Evolutionary conservation across 371 early-diverging fungal genomes (phyloP).

Genomic region (Mucor saturninus): DNA sequence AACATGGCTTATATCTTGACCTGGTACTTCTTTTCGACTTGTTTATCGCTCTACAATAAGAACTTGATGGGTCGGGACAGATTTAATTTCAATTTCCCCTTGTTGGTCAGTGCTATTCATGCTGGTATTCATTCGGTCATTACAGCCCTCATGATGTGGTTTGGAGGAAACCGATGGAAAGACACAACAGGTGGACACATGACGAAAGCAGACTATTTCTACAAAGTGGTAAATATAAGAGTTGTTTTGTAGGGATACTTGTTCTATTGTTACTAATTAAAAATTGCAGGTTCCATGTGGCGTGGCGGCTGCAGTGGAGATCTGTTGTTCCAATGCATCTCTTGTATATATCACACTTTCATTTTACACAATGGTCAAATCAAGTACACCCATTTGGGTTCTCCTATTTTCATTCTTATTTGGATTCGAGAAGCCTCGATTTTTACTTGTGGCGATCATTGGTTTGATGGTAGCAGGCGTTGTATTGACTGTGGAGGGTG

Average conservation of each 20-base stretch:
- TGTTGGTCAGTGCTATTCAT: conserved; percentile 79
- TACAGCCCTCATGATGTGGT: conserved; percentile 51
- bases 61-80: conserved; percentile 67
- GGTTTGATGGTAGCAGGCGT: conserved; percentile 83
- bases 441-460: conserved; percentile 72
- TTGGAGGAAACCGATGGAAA: conserved; percentile 36
- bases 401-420: conserved; percentile 89
- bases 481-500: conserved; percentile 78
- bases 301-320: conserved; percentile 87
- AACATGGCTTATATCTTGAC: conserved; percentile 46
- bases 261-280: too few relatives aligned
- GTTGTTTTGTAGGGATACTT: too few relatives aligned
- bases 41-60: conserved; percentile 84
- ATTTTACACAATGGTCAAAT: conserved; percentile 94
- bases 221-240: conserved; percentile 48
- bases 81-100: conserved; percentile 77
- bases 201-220: conserved; percentile 48
- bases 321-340: conserved; percentile 87
- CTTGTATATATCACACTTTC: conserved; percentile 83
- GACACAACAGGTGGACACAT: conserved; percentile 27
- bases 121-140: conserved; percentile 64
- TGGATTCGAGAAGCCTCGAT: conserved; percentile 75
- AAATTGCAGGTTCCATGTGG: conserved; percentile 75
- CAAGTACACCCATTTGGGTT: conserved; percentile 85
- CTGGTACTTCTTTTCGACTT: conserved; percentile 74